Evolutionary conservation across 495 filamentous ascomycete species (phyloP).

Genomic region (Cenococcum geophilum): DNA sequence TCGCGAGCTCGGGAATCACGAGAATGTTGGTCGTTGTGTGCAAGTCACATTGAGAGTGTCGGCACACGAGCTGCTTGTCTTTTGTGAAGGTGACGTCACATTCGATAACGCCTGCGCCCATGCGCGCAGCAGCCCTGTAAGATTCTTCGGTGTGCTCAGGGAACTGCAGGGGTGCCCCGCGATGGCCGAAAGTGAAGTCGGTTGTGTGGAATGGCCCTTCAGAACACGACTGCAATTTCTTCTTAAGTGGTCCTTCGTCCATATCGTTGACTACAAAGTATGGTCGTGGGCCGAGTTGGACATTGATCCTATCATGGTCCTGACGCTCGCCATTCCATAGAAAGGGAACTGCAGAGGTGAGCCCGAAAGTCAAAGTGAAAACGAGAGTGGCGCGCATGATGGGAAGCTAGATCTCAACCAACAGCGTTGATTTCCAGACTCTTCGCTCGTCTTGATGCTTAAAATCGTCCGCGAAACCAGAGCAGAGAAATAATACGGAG

Average conservation of each 20-base stretch:
- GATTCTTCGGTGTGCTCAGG: slow-evolving; percentile 54
- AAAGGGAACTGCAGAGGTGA: slow-evolving; percentile 14
- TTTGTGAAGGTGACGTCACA: slow-evolving; percentile 59
- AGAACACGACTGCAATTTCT: slow-evolving; percentile 48
- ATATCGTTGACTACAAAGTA: slow-evolving; percentile 56
- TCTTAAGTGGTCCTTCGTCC: slow-evolving; percentile 52
- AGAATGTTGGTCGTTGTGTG: slow-evolving; percentile 62
- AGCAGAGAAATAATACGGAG: neutral
- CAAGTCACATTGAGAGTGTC: slow-evolving; percentile 57
- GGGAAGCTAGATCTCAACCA: neutral
- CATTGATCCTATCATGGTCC: slow-evolving; percentile 12
- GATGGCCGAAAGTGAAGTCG: slow-evolving; percentile 52
- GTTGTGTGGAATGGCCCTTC: slow-evolving; percentile 43
- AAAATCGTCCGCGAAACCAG: neutral
- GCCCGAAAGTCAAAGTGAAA: slow-evolving; percentile 1
- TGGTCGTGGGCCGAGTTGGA: slow-evolving; percentile 53
- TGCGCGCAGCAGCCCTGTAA: slow-evolving; percentile 48
- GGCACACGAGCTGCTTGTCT: slow-evolving; percentile 56
- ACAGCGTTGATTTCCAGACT: neutral
- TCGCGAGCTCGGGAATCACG: slow-evolving; percentile 47
- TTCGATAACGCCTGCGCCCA: slow-evolving; percentile 60
- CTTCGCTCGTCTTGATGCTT: neutral
- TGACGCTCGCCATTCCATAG: slow-evolving; percentile 11
- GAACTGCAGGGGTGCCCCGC: slow-evolving; percentile 54
- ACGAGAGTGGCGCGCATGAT: neutral